These are phyloP conservation scores for Tylopilus sp. DNA, from an alignment of 768 basidiomycete genomes.

Conservation along the genomic window DNA sequence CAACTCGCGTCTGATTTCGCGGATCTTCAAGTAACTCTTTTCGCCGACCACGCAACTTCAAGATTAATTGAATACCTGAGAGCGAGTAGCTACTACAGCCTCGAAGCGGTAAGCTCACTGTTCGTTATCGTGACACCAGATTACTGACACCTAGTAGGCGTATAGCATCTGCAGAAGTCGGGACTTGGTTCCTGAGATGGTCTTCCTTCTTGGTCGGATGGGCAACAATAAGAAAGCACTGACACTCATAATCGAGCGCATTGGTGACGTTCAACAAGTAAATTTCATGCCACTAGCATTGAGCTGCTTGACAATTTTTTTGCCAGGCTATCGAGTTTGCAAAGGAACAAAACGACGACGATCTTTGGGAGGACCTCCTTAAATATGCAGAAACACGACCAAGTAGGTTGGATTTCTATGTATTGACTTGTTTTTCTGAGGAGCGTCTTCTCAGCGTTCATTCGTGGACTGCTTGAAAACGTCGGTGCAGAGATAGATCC, in stretches of 20 bases:
- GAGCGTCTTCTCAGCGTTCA: slow-evolving; percentile 60
- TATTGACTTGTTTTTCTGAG: neutral
- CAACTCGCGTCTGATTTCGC: slow-evolving; percentile 77
- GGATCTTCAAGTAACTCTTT: slow-evolving; percentile 86
- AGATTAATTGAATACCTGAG: slow-evolving; percentile 89
- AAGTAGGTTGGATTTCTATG: slow-evolving; percentile 39
- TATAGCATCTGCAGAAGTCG: slow-evolving; percentile 81
- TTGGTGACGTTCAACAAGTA: slow-evolving; percentile 89
- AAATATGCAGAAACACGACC: slow-evolving; percentile 94
- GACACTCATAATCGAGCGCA: slow-evolving; percentile 89
- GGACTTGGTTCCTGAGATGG: slow-evolving; percentile 93
- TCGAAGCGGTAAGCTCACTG: slow-evolving; percentile 60
- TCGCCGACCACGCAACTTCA: slow-evolving; percentile 79
- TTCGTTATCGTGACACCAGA: neutral
- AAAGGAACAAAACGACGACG: slow-evolving; percentile 94
- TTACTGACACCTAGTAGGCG: slow-evolving; percentile 46
- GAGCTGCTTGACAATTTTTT: neutral
- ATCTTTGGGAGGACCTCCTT: slow-evolving; percentile 96
- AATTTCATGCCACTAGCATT: slow-evolving; percentile 18
- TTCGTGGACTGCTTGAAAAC: slow-evolving; percentile 91
- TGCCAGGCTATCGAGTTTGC: slow-evolving; percentile 93
- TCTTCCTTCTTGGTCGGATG: slow-evolving; percentile 95
- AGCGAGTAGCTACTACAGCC: slow-evolving; percentile 85
- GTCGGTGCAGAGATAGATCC: slow-evolving; percentile 96
- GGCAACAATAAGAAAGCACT: slow-evolving; percentile 96